These are phyloP conservation scores for Mariannaea elegans DNA, from an alignment of 2,329 filamentous ascomycete genomes.

Conservation along the genomic window DNA sequence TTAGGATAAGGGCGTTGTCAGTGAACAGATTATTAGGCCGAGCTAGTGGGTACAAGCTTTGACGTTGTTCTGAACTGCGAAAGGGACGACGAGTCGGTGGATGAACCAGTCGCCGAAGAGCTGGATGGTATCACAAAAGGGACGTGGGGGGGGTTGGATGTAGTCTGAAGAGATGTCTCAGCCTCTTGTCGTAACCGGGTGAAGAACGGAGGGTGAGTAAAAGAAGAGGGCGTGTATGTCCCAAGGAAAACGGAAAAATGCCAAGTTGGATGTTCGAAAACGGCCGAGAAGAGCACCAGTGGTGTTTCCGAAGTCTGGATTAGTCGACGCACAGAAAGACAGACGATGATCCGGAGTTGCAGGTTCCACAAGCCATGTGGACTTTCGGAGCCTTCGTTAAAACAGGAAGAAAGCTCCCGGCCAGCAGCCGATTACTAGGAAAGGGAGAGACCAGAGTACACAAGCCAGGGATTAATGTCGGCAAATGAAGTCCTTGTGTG, in stretches of 20 bases:
- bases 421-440: conserved; percentile 1
- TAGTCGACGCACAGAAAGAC: background rate
- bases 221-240: background rate
- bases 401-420: background rate
- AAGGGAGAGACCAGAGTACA: background rate
- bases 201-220: background rate
- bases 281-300: conserved; percentile 4
- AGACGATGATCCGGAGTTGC: conserved; percentile 6
- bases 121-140: background rate
- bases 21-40: background rate
- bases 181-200: background rate
- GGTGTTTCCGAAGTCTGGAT: conserved; percentile 18
- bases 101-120: background rate
- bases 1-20: background rate
- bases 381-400: conserved; percentile 17
- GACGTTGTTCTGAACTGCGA: background rate
- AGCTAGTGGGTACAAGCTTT: background rate
- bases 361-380: conserved; percentile 31
- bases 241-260: conserved; percentile 16
- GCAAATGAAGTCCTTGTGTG: conserved; percentile 18
- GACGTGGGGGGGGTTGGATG: background rate
- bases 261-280: conserved; percentile 3
- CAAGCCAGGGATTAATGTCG: conserved; percentile 3
- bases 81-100: background rate
- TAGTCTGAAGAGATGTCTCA: background rate